Evolutionary conservation across 2,329 filamentous ascomycete species (phyloP).

Genomic region (Pestalotiopsis sp.): DNA sequence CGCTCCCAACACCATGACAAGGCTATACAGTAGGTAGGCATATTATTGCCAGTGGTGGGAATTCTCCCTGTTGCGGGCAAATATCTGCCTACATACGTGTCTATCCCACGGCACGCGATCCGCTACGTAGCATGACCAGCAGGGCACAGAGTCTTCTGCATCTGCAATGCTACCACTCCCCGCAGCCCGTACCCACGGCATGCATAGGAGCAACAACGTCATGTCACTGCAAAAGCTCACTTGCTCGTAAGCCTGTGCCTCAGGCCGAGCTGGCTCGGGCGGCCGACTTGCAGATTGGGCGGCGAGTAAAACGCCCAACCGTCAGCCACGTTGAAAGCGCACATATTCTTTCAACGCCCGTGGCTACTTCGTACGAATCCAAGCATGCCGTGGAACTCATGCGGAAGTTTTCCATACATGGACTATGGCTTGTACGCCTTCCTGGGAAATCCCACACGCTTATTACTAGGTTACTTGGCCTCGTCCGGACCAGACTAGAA

Average conservation of each 20-base stretch:
- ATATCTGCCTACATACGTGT: neutral
- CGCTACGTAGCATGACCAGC: neutral
- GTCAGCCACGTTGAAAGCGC: neutral
- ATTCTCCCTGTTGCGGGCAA: neutral
- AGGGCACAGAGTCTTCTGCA: neutral
- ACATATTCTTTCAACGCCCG: neutral
- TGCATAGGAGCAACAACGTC: neutral
- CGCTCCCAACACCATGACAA: neutral
- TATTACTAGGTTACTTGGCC: neutral
- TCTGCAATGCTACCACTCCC: slow-evolving; percentile 8
- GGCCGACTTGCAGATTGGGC: neutral
- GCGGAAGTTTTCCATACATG: neutral
- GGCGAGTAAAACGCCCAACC: neutral
- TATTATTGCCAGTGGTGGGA: neutral
- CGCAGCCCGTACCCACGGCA: slow-evolving; percentile 6
- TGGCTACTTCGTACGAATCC: neutral
- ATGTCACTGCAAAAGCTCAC: neutral
- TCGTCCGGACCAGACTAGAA: neutral
- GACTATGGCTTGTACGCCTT: neutral
- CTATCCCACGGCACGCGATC: neutral
- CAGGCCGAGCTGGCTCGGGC: neutral
- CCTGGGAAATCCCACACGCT: neutral
- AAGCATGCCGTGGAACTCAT: neutral
- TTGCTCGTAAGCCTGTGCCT: neutral
- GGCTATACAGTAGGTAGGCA: neutral